These are phyloP conservation scores for Phytophthora capsici DNA, from an alignment of 352 stramenopile species.

Conservation along the genomic window DNA sequence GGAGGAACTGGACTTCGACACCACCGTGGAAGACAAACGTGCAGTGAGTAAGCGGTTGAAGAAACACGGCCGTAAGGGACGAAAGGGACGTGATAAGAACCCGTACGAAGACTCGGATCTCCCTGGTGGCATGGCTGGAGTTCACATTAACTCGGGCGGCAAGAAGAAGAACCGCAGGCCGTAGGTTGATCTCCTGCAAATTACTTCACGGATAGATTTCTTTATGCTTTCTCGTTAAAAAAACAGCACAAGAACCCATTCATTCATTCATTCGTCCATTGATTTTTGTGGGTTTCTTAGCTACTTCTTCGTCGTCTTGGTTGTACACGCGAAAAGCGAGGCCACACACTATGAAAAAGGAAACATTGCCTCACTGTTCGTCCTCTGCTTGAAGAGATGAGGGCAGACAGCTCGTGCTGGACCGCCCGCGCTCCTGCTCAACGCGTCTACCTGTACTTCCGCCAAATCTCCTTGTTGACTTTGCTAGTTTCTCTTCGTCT, in stretches of 20 bases:
- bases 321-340: slow-evolving; percentile 30
- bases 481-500: slow-evolving; percentile 42
- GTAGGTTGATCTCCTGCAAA: slow-evolving; percentile 5
- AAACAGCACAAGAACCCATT: slow-evolving; percentile 9
- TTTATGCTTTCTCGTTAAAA: slow-evolving; percentile 3
- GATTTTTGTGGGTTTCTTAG: slow-evolving; percentile 42
- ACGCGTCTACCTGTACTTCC: slow-evolving; percentile 25
- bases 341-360: slow-evolving; percentile 43
- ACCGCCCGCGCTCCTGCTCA: slow-evolving; percentile 11
- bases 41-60: slow-evolving; percentile 86
- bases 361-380: slow-evolving; percentile 28
- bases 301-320: slow-evolving; percentile 38
- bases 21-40: slow-evolving; percentile 70
- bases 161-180: slow-evolving; percentile 79
- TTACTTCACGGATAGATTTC: slow-evolving; percentile 18
- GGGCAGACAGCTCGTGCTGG: slow-evolving; percentile 6
- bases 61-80: slow-evolving; percentile 96
- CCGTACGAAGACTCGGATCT: slow-evolving; percentile 94
- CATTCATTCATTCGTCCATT: slow-evolving; percentile 40
- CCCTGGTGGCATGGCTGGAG: slow-evolving; percentile 46
- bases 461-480: slow-evolving; percentile 25
- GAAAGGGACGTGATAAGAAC: slow-evolving; percentile 97
- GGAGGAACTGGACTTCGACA: slow-evolving; percentile 74
- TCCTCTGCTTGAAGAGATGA: slow-evolving; percentile 26
- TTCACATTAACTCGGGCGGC: slow-evolving; percentile 76